A percentile compares a stretch with the other conserved stretches of the same genome.
phyloP scores from a whole-genome alignment of 1,284 basidiomycete species.

The Leccinum fuscescens region DNA sequence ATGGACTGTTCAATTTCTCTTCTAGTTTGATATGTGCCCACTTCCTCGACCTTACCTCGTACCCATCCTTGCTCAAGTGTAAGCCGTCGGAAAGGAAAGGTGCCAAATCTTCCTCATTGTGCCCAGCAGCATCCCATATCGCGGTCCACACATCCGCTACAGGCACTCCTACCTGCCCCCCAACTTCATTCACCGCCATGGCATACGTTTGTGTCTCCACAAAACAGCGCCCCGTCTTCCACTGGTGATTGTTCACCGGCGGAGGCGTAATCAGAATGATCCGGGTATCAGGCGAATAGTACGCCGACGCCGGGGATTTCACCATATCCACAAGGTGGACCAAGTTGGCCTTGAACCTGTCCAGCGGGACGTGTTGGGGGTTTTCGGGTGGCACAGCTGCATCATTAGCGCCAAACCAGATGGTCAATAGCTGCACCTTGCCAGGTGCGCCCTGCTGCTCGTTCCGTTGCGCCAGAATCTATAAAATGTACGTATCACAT shows the following conservation, averaged over 20 bases:
- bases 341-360: conserved; percentile 70
- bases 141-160: conserved; percentile 70
- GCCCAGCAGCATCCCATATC: conserved; percentile 65
- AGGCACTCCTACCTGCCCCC: conserved; percentile 48
- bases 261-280: conserved; percentile 84
- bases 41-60: conserved; percentile 45
- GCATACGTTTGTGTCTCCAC: conserved; percentile 67
- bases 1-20: conserved; percentile 5
- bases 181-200: conserved; percentile 64
- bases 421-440: conserved; percentile 68
- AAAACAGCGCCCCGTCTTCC: conserved; percentile 55
- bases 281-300: conserved; percentile 72
- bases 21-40: background rate
- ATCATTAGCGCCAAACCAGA: conserved; percentile 93
- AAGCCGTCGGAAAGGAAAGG: conserved; percentile 65
- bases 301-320: conserved; percentile 56
- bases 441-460: conserved; percentile 45
- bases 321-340: conserved; percentile 60
- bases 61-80: conserved; percentile 73
- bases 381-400: conserved; percentile 55
- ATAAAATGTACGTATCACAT: background rate
- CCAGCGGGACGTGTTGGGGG: conserved; percentile 67
- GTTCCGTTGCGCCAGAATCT: conserved; percentile 58
- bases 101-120: conserved; percentile 50
- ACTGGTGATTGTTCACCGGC: conserved; percentile 68